These are phyloP conservation scores for Botrytis hyacinthi DNA, from an alignment of 2,329 filamentous ascomycete species.

Conservation along the genomic window DNA sequence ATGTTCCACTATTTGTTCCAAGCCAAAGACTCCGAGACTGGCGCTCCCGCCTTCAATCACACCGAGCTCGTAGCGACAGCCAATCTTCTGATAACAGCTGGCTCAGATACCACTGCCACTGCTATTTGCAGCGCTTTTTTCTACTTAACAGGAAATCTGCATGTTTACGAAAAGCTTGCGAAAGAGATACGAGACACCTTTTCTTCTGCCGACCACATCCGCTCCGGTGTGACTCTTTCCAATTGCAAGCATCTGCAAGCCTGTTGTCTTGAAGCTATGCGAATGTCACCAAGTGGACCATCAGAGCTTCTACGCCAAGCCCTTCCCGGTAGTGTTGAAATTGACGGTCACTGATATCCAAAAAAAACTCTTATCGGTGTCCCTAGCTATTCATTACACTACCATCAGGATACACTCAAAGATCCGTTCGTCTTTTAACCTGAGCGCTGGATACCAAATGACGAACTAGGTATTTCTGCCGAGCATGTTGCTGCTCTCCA, in stretches of 20 bases:
- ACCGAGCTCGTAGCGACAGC: background rate
- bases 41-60: slow-evolving; percentile 63
- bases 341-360: slow-evolving; percentile 38
- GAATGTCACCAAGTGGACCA: slow-evolving; percentile 23
- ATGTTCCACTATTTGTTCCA: slow-evolving; percentile 65
- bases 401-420: slow-evolving; percentile 45
- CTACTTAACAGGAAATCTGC: background rate
- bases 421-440: slow-evolving; percentile 41
- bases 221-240: background rate
- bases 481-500: slow-evolving; percentile 22
- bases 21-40: slow-evolving; percentile 83
- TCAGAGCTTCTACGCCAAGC: background rate
- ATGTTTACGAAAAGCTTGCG: slow-evolving; percentile 17
- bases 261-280: slow-evolving; percentile 20
- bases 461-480: slow-evolving; percentile 18
- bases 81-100: background rate
- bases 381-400: slow-evolving; percentile 47
- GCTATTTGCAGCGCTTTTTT: background rate
- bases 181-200: slow-evolving; percentile 40
- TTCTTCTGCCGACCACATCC: background rate
- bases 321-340: slow-evolving; percentile 17
- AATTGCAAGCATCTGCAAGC: slow-evolving; percentile 17
- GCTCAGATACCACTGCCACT: background rate
- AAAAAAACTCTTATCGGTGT: slow-evolving; percentile 46
- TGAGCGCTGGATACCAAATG: slow-evolving; percentile 26